phyloP scores from a whole-genome alignment of 768 basidiomycete genomes.

The Lentinula raphanica region DNA sequence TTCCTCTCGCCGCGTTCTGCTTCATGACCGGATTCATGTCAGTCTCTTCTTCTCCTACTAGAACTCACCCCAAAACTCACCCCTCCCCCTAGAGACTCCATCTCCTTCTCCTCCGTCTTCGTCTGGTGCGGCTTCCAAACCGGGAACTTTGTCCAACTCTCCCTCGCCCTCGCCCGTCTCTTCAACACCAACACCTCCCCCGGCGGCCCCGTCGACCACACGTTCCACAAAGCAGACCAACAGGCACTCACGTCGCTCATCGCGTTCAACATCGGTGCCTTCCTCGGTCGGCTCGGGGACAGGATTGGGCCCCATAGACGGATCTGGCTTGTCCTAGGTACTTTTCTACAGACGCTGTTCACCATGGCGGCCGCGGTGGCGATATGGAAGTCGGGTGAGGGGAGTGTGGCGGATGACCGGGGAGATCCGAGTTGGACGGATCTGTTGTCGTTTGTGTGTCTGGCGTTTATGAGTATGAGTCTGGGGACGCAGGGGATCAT shows the following conservation, averaged over 20 bases:
- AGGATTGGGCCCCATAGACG: constrained; percentile 68
- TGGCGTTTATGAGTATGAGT: constrained; percentile 78
- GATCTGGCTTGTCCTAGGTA: constrained; percentile 67
- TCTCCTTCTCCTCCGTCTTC: constrained; percentile 74
- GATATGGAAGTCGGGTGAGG: constrained; percentile 65
- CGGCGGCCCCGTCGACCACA: constrained; percentile 39
- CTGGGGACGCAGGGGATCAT: constrained; percentile 85
- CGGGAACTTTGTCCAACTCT: constrained; percentile 71
- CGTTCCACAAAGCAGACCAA: constrained; percentile 77
- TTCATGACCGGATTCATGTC: constrained; percentile 81
- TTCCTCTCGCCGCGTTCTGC: constrained; percentile 59
- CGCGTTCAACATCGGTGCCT: constrained; percentile 74
- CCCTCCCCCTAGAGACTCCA: constrained; percentile 44
- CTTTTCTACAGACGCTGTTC: constrained; percentile 68
- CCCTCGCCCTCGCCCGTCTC: constrained; percentile 77
- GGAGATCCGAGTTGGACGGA: constrained; percentile 70
- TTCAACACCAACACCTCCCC: constrained; percentile 51
- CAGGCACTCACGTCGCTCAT: constrained; percentile 80
- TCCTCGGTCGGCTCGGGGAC: constrained; percentile 81
- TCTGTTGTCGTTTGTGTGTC: constrained; percentile 55
- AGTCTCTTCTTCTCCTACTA: too few species aligned
- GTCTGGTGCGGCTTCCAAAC: constrained; percentile 88
- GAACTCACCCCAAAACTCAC: too few species aligned
- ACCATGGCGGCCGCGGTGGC: constrained; percentile 69
- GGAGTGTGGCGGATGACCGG: constrained; percentile 46